A percentile compares a stretch with the other conserved stretches of the same genome.
phyloP scores from a whole-genome alignment of 2,329 filamentous ascomycete species.

The Ascochyta fabae region DNA sequence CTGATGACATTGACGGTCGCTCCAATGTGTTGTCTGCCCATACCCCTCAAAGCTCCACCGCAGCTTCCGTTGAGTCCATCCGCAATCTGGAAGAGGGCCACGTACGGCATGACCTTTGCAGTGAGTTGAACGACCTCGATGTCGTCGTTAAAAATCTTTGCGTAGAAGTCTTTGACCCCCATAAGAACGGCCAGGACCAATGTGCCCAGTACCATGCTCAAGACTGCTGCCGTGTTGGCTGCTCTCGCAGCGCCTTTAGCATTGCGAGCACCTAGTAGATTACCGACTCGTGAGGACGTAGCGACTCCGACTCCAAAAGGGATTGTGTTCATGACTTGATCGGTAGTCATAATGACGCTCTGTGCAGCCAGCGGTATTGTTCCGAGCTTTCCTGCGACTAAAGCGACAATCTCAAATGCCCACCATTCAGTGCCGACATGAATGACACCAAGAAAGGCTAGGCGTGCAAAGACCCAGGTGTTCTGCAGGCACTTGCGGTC shows the following conservation, averaged over 20 bases:
- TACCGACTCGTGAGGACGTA: conserved; percentile 77
- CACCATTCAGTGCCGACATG: conserved; percentile 94
- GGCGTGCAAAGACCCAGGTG: conserved; percentile 71
- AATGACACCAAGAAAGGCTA: conserved; percentile 77
- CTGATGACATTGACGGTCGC: conserved; percentile 81
- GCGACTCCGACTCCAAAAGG: conserved; percentile 88
- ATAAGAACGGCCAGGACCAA: conserved; percentile 73
- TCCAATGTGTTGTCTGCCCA: conserved; percentile 86
- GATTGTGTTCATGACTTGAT: conserved; percentile 84
- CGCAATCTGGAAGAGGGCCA: conserved; percentile 88
- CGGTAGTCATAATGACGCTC: conserved; percentile 87
- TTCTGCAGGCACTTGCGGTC: conserved; percentile 69
- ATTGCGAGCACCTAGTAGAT: conserved; percentile 74
- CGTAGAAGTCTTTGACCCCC: conserved; percentile 74
- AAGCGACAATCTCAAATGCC: conserved; percentile 89
- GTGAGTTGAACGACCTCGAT: conserved; percentile 73
- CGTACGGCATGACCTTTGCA: conserved; percentile 79
- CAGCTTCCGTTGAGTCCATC: conserved; percentile 87
- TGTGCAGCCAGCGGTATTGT: conserved; percentile 81
- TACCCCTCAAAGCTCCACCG: conserved; percentile 79
- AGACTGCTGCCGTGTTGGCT: conserved; percentile 75
- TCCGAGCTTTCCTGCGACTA: conserved; percentile 80
- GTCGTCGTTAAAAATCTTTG: conserved; percentile 82
- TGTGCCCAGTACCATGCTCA: conserved; percentile 73
- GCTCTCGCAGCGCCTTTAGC: conserved; percentile 71